Evolutionary conservation across 192 early-diverging fungal species (phyloP).

Genomic region (Tieghemiomyces parasiticus): DNA sequence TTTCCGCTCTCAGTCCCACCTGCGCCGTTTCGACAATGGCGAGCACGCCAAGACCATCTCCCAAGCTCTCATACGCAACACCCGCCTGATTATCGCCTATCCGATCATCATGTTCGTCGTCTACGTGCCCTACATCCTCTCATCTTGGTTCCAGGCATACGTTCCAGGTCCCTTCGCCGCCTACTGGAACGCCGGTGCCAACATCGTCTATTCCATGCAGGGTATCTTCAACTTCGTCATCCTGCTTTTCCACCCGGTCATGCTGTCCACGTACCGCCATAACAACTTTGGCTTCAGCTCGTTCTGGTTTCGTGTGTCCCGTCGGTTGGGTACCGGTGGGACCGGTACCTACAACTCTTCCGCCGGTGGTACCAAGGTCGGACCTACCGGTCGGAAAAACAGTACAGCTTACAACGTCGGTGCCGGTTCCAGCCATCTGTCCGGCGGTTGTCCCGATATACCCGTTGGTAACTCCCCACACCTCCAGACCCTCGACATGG

Average conservation of each 20-base stretch:
- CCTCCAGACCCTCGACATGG: constrained; percentile 8
- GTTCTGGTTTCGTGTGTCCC: constrained; percentile 4
- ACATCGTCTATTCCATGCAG: neutral
- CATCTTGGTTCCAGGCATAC: constrained; percentile 2
- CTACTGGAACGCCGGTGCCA: neutral
- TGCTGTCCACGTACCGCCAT: constrained; percentile 6
- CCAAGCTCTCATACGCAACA: constrained; percentile 11
- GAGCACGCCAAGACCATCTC: neutral
- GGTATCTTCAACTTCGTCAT: constrained; percentile 7
- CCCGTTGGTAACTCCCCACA: neutral
- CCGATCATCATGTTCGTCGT: neutral
- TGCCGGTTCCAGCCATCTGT: neutral
- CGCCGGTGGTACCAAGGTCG: neutral
- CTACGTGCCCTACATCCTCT: constrained; percentile 3
- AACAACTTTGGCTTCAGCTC: constrained; percentile 6
- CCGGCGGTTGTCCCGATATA: neutral
- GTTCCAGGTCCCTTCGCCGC: neutral
- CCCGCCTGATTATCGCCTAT: constrained; percentile 10
- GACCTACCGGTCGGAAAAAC: neutral
- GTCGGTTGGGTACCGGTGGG: neutral
- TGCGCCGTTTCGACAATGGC: neutral
- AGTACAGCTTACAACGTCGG: neutral
- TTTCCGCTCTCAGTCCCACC: neutral
- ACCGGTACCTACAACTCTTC: constrained; percentile 1
- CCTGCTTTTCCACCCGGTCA: constrained; percentile 10